Percentiles rank a stretch among this genome's conserved stretches.
phyloP scores from a whole-genome alignment of 1,284 basidiomycete genomes.

The Sphagnurus paluster region DNA sequence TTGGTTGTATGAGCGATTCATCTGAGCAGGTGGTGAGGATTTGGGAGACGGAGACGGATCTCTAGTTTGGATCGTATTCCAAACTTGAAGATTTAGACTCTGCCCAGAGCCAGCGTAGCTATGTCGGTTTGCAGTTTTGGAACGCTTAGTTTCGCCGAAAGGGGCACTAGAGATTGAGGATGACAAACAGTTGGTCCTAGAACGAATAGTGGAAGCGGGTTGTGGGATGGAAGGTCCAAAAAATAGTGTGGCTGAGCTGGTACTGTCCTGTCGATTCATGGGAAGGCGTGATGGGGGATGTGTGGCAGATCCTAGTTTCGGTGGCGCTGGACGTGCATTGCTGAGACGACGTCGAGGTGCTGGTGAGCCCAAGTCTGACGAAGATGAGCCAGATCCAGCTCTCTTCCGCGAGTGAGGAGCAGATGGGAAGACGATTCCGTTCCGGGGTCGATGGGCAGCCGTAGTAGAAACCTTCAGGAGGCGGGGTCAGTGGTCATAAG shows the following conservation, averaged over 20 bases:
- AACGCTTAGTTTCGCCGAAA: conserved; percentile 23
- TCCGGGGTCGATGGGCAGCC: conserved; percentile 25
- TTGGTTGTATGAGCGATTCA: conserved; percentile 23
- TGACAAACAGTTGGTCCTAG: conserved; percentile 32
- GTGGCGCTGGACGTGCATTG: conserved; percentile 24
- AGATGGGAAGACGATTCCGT: conserved; percentile 34
- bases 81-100: conserved; percentile 32
- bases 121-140: conserved; percentile 49
- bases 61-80: conserved; percentile 45
- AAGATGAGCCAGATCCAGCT: conserved; percentile 34
- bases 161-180: conserved; percentile 24
- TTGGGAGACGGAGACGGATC: conserved; percentile 43
- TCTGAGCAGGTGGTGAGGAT: conserved; percentile 43
- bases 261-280: conserved; percentile 39
- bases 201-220: conserved; percentile 23
- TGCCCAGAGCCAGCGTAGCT: conserved; percentile 55
- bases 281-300: conserved; percentile 24
- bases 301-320: conserved; percentile 17
- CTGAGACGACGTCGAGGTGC: conserved; percentile 44
- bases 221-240: conserved; percentile 65
- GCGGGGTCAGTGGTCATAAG: conserved; percentile 5
- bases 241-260: conserved; percentile 65
- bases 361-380: conserved; percentile 47
- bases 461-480: conserved; percentile 20
- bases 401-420: conserved; percentile 27